Evolutionary conservation across 2,329 filamentous ascomycete species (phyloP).

Genomic region (Cladophialophora carrionii): DNA sequence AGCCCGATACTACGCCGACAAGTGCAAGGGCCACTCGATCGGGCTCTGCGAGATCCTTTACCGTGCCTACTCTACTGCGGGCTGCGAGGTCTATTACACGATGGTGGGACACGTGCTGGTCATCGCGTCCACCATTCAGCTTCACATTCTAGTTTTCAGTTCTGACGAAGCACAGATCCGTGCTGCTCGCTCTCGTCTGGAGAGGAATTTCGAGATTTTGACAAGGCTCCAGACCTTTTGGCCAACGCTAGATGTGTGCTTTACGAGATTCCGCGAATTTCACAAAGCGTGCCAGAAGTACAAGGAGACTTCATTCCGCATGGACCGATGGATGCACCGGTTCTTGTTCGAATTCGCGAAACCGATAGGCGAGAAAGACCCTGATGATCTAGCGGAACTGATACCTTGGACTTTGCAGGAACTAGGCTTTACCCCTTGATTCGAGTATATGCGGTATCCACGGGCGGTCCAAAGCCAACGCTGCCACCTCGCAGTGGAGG

Average conservation of each 20-base stretch:
- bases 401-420: conserved; percentile 31
- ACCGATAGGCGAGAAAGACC: conserved; percentile 29
- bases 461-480: not conserved
- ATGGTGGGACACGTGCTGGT: conserved; percentile 55
- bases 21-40: conserved; percentile 49
- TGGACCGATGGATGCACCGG: conserved; percentile 51
- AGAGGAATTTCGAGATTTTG: conserved; percentile 54
- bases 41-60: conserved; percentile 50
- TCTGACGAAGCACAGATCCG: conserved; percentile 45
- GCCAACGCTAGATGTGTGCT: conserved; percentile 47
- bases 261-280: conserved; percentile 49
- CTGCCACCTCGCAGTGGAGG: not conserved
- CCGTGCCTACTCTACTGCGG: conserved; percentile 43
- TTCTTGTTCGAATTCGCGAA: conserved; percentile 41
- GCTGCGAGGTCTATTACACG: conserved; percentile 50
- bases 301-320: conserved; percentile 46
- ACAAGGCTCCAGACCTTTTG: conserved; percentile 48
- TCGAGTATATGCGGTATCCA: not conserved
- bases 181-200: conserved; percentile 45
- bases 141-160: conserved; percentile 53
- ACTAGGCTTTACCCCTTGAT: conserved; percentile 21
- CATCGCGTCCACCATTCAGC: conserved; percentile 53
- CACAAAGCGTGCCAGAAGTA: conserved; percentile 49
- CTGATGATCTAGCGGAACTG: conserved; percentile 27
- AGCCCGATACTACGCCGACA: conserved; percentile 43